Evolutionary conservation across 805 yeast genomes (phyloP).

Genomic region (Ascoidea rubescens): DNA sequence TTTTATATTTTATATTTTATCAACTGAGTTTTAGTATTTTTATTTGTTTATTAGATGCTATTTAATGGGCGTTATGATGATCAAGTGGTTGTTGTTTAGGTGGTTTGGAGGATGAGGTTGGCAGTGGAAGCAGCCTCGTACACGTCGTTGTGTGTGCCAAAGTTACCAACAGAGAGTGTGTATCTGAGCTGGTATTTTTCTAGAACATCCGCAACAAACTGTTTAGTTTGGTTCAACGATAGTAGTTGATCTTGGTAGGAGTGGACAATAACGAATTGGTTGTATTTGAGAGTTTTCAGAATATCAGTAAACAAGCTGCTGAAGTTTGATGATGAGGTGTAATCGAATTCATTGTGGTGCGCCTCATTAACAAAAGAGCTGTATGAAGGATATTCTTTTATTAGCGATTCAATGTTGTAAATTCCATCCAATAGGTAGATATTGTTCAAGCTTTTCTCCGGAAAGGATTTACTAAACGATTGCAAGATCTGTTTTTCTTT

Average conservation of each 20-base stretch:
- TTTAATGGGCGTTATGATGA: no score
- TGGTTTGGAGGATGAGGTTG: constrained; percentile 4
- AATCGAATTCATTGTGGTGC: constrained; percentile 21
- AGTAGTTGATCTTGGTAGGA: constrained; percentile 58
- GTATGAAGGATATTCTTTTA: constrained; percentile 51
- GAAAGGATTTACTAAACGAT: neutral
- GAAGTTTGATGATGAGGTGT: constrained; percentile 12
- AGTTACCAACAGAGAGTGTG: constrained; percentile 19
- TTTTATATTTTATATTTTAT: no score
- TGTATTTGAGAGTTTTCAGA: constrained; percentile 1
- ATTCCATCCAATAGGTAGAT: constrained; percentile 55
- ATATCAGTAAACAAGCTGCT: constrained; percentile 5
- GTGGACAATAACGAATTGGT: constrained; percentile 32
- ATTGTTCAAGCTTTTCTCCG: constrained; percentile 6
- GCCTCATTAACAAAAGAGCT: constrained; percentile 44
- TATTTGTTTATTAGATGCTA: no score
- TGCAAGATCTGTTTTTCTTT: neutral
- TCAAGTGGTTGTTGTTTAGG: no score
- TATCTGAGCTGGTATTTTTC: constrained; percentile 9
- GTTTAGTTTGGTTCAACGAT: constrained; percentile 31
- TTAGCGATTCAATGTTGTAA: constrained; percentile 34
- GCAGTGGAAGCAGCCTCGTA: constrained; percentile 29
- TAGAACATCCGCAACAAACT: constrained; percentile 20
- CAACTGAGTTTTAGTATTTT: no score
- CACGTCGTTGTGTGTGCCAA: constrained; percentile 59